These are phyloP conservation scores for Effrenium voratum DNA, from an alignment of 73 alveolate genomes.

Conservation along the genomic window DNA sequence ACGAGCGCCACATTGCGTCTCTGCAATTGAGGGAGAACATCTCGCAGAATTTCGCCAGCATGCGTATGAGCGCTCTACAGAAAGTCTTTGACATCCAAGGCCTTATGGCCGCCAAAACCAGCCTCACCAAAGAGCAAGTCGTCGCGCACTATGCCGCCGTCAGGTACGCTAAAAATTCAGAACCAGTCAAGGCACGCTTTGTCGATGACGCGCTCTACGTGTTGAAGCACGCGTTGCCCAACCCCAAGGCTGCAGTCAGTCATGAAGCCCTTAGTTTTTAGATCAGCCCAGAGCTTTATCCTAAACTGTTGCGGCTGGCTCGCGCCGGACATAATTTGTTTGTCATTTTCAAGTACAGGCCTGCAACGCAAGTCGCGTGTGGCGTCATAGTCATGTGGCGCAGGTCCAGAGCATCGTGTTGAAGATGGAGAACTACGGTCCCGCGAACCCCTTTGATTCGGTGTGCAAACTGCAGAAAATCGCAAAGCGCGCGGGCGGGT, in stretches of 20 bases:
- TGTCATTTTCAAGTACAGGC: too few relatives aligned
- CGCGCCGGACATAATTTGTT: too few relatives aligned
- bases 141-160: neutral
- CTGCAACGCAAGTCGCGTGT: too few relatives aligned
- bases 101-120: neutral
- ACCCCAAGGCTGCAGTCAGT: too few relatives aligned
- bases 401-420: neutral
- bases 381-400: too few relatives aligned
- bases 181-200: neutral
- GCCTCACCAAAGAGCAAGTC: neutral
- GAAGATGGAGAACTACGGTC: conserved; percentile 1
- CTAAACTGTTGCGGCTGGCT: too few relatives aligned
- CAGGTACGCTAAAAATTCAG: neutral
- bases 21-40: neutral
- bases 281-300: too few relatives aligned
- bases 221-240: neutral
- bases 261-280: too few relatives aligned
- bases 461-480: neutral
- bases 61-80: neutral
- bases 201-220: neutral
- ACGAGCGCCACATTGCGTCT: neutral
- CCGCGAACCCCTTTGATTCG: neutral
- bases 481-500: neutral
- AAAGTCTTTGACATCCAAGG: neutral
- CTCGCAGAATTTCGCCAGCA: neutral